These are phyloP conservation scores for Kernera saxatilis DNA, from an alignment of 345 rosid species.

Conservation along the genomic window DNA sequence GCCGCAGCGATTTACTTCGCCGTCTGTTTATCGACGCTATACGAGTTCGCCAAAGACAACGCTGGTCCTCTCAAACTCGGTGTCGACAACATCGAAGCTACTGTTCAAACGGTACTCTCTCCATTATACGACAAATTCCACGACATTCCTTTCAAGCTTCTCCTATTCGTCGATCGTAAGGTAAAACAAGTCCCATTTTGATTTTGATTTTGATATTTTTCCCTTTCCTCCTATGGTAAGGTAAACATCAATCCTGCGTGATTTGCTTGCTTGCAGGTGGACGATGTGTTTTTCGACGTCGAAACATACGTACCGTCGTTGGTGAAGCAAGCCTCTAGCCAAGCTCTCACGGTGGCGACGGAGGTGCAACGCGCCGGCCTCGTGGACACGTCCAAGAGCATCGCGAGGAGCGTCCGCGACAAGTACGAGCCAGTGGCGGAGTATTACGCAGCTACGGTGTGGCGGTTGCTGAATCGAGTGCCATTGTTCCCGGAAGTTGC, in stretches of 20 bases:
- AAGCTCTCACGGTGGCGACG: conserved; percentile 50
- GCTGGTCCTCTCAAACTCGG: conserved; percentile 71
- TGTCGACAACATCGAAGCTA: conserved; percentile 56
- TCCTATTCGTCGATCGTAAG: conserved; percentile 66
- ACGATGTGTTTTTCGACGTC: conserved; percentile 38
- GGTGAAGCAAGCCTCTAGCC: conserved; percentile 54
- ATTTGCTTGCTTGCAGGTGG: conserved; percentile 46
- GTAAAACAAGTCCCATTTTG: conserved; percentile 19
- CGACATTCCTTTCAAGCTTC: conserved; percentile 53
- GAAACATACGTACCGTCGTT: conserved; percentile 51
- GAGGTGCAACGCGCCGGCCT: conserved; percentile 60
- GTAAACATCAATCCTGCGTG: no score
- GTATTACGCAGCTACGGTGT: conserved; percentile 44
- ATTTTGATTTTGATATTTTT: not conserved
- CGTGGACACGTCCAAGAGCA: conserved; percentile 40
- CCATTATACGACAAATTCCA: conserved; percentile 60
- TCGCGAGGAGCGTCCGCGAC: conserved; percentile 29
- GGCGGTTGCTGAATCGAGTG: conserved; percentile 48
- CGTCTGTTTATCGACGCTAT: conserved; percentile 42
- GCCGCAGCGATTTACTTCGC: conserved; percentile 38
- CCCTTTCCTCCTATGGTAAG: not conserved
- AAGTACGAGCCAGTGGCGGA: conserved; percentile 61
- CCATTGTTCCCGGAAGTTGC: conserved; percentile 58
- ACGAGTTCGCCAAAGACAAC: conserved; percentile 67
- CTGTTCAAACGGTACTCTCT: conserved; percentile 48